Percentiles rank a stretch among this genome's conserved stretches.
Evolutionary conservation across 148 eudicot species (phyloP).

Genomic region (Rhododendron ovatum): DNA sequence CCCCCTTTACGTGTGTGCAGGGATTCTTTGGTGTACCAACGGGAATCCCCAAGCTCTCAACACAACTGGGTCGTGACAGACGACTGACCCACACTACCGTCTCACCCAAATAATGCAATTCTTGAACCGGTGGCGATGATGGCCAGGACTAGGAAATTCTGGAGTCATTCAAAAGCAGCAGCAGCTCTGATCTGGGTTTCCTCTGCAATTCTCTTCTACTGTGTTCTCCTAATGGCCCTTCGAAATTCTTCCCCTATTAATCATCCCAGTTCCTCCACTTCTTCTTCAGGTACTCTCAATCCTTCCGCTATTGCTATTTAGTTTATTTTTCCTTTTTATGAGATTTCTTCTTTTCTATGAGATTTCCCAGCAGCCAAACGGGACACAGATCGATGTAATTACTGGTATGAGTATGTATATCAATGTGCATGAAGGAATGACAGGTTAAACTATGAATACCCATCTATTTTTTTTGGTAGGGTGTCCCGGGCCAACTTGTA

Average conservation of each 20-base stretch:
- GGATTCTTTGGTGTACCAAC: not conserved
- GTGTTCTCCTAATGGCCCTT: constrained; percentile 46
- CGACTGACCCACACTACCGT: not conserved
- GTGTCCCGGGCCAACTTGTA: no score
- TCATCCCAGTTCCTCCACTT: not conserved
- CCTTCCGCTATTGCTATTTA: not conserved
- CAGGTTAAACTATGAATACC: no score
- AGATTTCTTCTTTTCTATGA: not conserved
- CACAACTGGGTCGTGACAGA: not conserved
- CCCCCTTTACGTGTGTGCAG: not conserved
- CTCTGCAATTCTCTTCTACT: constrained; percentile 41
- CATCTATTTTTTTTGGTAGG: no score
- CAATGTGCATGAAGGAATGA: no score
- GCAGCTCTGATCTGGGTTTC: constrained; percentile 50
- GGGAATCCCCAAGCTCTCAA: not conserved
- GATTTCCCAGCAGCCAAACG: constrained; percentile 4
- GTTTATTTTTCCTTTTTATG: not conserved
- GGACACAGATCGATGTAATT: not conserved
- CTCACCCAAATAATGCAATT: not conserved
- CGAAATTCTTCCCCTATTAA: constrained; percentile 27
- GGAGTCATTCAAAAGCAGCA: constrained; percentile 25
- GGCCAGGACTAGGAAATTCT: constrained; percentile 41
- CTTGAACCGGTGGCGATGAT: constrained; percentile 18
- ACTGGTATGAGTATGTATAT: no score
- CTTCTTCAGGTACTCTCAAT: constrained; percentile 37